phyloP scores from a whole-genome alignment of 345 rosid genomes.

The Heritiera fomes region DNA sequence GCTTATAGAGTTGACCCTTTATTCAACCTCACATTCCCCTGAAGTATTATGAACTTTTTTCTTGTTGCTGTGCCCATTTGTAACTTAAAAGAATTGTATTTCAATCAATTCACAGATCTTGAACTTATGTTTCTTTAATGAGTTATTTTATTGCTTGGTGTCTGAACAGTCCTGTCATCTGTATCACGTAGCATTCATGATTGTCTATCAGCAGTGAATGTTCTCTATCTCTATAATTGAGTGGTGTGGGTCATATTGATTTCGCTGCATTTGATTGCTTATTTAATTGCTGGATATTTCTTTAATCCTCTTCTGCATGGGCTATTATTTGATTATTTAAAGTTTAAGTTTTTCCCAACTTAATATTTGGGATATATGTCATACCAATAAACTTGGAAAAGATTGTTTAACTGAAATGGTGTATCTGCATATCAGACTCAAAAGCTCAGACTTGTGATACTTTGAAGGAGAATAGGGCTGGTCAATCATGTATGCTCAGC shows the following conservation, averaged over 20 bases:
- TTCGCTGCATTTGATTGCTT: not conserved
- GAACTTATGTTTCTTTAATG: not conserved
- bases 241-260: not conserved
- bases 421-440: constrained; percentile 26
- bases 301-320: constrained; percentile 9
- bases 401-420: constrained; percentile 7
- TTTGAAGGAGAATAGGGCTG: constrained; percentile 8
- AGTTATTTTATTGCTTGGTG: not conserved
- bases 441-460: constrained; percentile 26
- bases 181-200: not conserved
- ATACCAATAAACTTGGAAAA: constrained; percentile 8
- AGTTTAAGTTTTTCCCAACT: not conserved
- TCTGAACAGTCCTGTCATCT: not conserved
- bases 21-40: not conserved
- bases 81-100: not conserved
- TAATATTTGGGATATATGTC: not conserved
- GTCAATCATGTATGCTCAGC: constrained; percentile 24
- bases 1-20: not conserved
- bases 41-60: not conserved
- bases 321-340: not conserved
- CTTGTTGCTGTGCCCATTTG: not conserved
- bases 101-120: not conserved
- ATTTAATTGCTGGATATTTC: not conserved
- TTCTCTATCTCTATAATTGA: not conserved
- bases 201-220: not conserved